A percentile compares a stretch with the other conserved stretches of the same genome.
phyloP scores from a whole-genome alignment of 1,284 basidiomycete species.

The Porodaedalea pini region DNA sequence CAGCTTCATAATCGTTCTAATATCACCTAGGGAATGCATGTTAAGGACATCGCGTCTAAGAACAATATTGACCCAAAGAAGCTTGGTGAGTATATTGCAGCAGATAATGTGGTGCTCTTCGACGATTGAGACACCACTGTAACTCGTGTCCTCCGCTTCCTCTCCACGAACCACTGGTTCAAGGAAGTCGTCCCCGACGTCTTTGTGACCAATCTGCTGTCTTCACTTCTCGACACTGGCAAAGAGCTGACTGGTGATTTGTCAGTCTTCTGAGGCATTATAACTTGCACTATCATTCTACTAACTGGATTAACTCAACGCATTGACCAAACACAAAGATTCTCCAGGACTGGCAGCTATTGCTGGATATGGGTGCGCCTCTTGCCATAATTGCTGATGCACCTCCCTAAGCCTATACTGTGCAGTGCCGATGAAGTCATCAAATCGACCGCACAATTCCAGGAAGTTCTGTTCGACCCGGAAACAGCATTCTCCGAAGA shows the following conservation, averaged over 20 bases:
- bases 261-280: not conserved
- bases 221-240: conserved; percentile 28
- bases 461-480: conserved; percentile 35
- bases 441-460: conserved; percentile 32
- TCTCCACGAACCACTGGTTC: conserved; percentile 28
- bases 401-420: not conserved
- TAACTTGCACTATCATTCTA: not conserved
- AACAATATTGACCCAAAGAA: conserved; percentile 21
- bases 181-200: conserved; percentile 24
- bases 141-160: conserved; percentile 23
- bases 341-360: conserved; percentile 21
- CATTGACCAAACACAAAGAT: conserved; percentile 16
- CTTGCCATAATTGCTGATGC: not conserved
- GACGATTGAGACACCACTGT: too few relatives aligned
- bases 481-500: conserved; percentile 30
- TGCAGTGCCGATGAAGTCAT: conserved; percentile 30
- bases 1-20: not conserved
- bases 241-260: conserved; percentile 23
- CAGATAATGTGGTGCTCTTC: too few relatives aligned
- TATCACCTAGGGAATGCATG: conserved; percentile 19
- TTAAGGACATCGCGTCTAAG: conserved; percentile 24
- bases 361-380: conserved; percentile 10
- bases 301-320: not conserved
- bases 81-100: conserved; percentile 21
- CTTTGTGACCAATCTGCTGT: conserved; percentile 26